These are phyloP conservation scores for Nitzschia sp. DNA, from an alignment of 108 stramenopile genomes.

Conservation along the genomic window DNA sequence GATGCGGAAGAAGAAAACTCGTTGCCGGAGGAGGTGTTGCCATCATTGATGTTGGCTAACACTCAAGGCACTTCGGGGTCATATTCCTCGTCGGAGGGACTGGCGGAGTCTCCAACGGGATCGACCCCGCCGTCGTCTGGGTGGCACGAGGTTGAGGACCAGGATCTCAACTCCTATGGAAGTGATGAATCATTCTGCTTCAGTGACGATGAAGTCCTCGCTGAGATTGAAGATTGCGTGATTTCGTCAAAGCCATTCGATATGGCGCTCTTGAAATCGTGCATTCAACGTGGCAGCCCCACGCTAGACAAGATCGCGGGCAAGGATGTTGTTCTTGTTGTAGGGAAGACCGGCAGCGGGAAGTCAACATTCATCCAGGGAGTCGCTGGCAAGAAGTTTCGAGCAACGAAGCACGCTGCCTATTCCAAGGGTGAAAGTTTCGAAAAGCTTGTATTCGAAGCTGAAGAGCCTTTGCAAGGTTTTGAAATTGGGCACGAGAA, in stretches of 20 bases:
- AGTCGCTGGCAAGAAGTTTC: slow-evolving; percentile 55
- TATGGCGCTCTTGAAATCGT: slow-evolving; percentile 41
- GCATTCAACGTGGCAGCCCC: slow-evolving; percentile 41
- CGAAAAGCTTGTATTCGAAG: slow-evolving; percentile 47
- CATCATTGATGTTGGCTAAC: no score
- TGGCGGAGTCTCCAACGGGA: no score
- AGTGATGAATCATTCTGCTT: not conserved
- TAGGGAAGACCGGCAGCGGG: slow-evolving; percentile 59
- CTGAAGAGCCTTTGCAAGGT: slow-evolving; percentile 39
- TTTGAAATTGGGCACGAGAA: slow-evolving; percentile 67
- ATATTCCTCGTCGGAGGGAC: no score
- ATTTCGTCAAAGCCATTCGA: slow-evolving; percentile 33
- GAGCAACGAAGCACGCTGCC: slow-evolving; percentile 19
- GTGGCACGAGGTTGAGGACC: not conserved
- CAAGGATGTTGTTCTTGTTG: slow-evolving; percentile 46
- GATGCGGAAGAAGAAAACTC: no score
- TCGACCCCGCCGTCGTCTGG: not conserved
- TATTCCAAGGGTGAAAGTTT: slow-evolving; percentile 33
- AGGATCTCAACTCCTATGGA: not conserved
- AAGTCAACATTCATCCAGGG: slow-evolving; percentile 57
- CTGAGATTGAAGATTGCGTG: not conserved
- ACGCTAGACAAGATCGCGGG: slow-evolving; percentile 43
- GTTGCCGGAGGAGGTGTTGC: no score
- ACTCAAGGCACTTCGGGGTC: no score
- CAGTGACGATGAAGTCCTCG: not conserved